phyloP scores from a whole-genome alignment of 768 basidiomycete species.

The Kwoniella dendrophila region DNA sequence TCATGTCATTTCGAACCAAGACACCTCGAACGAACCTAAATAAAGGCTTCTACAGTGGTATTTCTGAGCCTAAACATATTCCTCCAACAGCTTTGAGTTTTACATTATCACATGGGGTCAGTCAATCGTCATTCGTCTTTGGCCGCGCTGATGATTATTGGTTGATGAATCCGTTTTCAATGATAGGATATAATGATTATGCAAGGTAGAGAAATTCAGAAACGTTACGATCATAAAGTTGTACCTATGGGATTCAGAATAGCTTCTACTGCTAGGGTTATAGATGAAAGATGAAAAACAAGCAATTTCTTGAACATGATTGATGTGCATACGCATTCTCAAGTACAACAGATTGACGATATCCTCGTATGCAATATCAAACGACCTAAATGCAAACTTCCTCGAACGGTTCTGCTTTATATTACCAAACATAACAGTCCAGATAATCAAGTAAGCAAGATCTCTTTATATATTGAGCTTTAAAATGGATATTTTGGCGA shows the following conservation, averaged over 20 bases:
- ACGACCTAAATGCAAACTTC: too few relatives aligned
- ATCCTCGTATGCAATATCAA: too few relatives aligned
- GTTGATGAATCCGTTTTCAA: neutral
- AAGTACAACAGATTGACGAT: too few relatives aligned
- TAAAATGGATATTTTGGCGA: neutral
- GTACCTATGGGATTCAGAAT: conserved; percentile 38
- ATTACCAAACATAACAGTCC: too few relatives aligned
- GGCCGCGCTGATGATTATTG: too few relatives aligned
- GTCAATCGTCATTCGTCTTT: conserved; percentile 4
- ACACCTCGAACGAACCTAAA: conserved; percentile 13
- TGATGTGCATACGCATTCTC: too few relatives aligned
- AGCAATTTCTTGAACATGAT: too few relatives aligned
- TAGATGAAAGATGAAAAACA: conserved; percentile 20
- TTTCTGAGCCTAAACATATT: neutral
- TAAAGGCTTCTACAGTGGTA: conserved; percentile 11
- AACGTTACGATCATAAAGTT: conserved; percentile 41
- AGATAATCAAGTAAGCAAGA: too few relatives aligned
- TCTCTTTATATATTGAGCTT: too few relatives aligned
- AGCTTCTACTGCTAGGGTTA: conserved; percentile 39
- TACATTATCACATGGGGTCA: conserved; percentile 44
- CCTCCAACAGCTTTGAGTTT: conserved; percentile 27
- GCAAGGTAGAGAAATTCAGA: conserved; percentile 40
- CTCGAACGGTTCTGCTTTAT: too few relatives aligned
- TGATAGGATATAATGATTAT: conserved; percentile 45
- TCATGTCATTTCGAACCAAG: conserved; percentile 49